Percentiles rank a stretch among this genome's conserved stretches.
Evolutionary conservation across 106 monocot species (phyloP).

Genomic region (Gastrodia elata): DNA sequence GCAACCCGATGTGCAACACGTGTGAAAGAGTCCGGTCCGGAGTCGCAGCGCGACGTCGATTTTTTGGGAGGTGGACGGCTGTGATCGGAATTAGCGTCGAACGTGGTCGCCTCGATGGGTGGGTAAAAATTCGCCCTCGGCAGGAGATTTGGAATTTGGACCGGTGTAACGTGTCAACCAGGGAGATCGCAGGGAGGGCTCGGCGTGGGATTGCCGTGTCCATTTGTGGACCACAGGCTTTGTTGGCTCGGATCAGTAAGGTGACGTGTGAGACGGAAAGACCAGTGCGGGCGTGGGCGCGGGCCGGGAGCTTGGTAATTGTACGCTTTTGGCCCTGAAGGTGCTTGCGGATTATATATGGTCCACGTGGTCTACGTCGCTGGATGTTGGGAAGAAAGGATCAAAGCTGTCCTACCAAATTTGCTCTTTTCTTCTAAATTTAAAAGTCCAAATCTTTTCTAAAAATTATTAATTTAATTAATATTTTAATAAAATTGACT

Average conservation of each 20-base stretch:
- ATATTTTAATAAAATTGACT: no score
- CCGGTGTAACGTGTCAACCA: neutral
- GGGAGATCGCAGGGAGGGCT: constrained; percentile 1
- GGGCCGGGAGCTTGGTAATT: neutral
- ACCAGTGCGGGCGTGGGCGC: neutral
- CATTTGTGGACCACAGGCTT: neutral
- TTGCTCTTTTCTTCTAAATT: no score
- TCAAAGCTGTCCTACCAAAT: neutral
- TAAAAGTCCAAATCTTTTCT: no score
- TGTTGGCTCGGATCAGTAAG: no score
- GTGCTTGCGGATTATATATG: no score
- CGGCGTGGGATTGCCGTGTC: neutral
- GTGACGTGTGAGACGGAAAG: neutral
- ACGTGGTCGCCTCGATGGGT: constrained; percentile 1
- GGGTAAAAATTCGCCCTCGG: neutral
- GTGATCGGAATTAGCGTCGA: neutral
- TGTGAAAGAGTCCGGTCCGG: neutral
- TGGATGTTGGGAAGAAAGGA: neutral
- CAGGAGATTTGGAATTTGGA: neutral
- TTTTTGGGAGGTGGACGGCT: constrained; percentile 11
- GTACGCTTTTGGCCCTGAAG: neutral
- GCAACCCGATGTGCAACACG: neutral
- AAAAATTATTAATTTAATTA: no score
- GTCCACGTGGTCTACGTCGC: neutral
- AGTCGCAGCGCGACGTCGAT: constrained; percentile 11